These are phyloP conservation scores for Scenedesmus sp. DNA, from an alignment of 163 green algal species.

Conservation along the genomic window DNA sequence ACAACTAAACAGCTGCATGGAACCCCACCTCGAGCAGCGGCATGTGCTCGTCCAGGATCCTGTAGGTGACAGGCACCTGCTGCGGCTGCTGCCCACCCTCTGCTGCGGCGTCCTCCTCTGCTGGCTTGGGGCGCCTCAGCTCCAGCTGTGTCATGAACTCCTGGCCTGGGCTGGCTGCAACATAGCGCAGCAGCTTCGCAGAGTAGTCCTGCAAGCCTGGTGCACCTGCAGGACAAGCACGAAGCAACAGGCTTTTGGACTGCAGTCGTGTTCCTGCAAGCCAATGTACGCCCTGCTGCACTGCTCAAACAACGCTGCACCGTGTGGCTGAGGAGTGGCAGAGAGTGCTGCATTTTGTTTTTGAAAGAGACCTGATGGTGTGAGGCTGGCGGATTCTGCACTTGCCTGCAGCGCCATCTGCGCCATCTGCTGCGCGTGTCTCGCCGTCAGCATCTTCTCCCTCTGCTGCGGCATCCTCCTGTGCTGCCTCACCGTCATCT, in stretches of 20 bases:
- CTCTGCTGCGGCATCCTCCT: conserved; percentile 40
- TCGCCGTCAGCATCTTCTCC: conserved; percentile 14
- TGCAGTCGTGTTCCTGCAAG: background rate
- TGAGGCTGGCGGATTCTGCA: background rate
- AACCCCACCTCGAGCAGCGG: conserved; percentile 51
- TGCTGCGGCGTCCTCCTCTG: conserved; percentile 56
- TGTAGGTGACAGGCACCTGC: conserved; percentile 67
- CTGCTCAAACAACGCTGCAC: background rate
- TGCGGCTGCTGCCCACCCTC: conserved; percentile 39
- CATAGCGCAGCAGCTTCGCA: conserved; percentile 73
- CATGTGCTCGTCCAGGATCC: conserved; percentile 73
- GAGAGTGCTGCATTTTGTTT: too few relatives aligned
- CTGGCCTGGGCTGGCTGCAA: conserved; percentile 70
- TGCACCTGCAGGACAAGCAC: background rate
- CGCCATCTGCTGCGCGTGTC: conserved; percentile 9
- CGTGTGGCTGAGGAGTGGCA: background rate
- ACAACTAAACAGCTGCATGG: background rate
- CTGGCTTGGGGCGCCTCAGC: conserved; percentile 58
- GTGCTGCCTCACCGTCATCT: conserved; percentile 37
- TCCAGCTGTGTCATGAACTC: conserved; percentile 67
- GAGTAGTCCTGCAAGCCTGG: conserved; percentile 66
- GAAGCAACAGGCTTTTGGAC: background rate
- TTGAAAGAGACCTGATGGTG: too few relatives aligned
- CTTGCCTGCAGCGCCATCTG: background rate
- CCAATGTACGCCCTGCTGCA: background rate